These are phyloP conservation scores for Closterium sp. DNA, from an alignment of 139 green algal species.

Conservation along the genomic window DNA sequence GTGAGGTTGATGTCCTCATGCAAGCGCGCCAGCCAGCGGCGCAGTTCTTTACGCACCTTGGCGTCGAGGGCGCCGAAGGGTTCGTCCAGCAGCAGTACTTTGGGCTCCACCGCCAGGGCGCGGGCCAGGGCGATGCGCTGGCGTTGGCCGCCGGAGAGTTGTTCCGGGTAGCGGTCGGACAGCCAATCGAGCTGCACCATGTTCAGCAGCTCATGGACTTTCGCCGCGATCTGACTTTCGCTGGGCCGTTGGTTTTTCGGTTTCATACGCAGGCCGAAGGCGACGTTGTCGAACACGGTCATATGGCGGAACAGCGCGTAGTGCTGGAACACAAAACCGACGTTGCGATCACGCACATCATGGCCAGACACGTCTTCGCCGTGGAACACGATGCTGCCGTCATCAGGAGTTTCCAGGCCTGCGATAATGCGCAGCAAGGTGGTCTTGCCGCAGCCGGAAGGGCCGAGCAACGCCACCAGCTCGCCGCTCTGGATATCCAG, in stretches of 20 bases:
- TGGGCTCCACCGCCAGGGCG: conserved; percentile 6
- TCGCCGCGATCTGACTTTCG: conserved; percentile 37
- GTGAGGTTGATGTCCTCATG: conserved; percentile 56
- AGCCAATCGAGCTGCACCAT: conserved; percentile 74
- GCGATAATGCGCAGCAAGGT: conserved; percentile 82
- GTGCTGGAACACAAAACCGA: conserved; percentile 86
- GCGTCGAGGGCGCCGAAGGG: conserved; percentile 14
- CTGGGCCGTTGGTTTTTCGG: not conserved
- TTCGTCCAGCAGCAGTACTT: conserved; percentile 40
- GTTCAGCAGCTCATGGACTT: conserved; percentile 74
- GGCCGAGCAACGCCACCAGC: not conserved
- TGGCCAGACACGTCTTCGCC: conserved; percentile 59
- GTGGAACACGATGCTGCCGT: conserved; percentile 75
- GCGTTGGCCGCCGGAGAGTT: conserved; percentile 46
- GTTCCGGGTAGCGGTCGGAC: conserved; percentile 57
- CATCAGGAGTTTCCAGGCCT: conserved; percentile 72
- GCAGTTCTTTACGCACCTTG: conserved; percentile 60
- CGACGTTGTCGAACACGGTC: conserved; percentile 85
- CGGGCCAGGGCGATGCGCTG: conserved; percentile 30
- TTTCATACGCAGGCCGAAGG: conserved; percentile 76
- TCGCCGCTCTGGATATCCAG: not conserved
- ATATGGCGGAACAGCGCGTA: conserved; percentile 93
- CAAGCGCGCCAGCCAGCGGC: conserved; percentile 59
- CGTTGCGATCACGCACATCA: conserved; percentile 48
- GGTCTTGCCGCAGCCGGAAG: conserved; percentile 29